These are phyloP conservation scores for Syncephalis fuscata DNA, from an alignment of 371 early-diverging fungal species.

Conservation along the genomic window DNA sequence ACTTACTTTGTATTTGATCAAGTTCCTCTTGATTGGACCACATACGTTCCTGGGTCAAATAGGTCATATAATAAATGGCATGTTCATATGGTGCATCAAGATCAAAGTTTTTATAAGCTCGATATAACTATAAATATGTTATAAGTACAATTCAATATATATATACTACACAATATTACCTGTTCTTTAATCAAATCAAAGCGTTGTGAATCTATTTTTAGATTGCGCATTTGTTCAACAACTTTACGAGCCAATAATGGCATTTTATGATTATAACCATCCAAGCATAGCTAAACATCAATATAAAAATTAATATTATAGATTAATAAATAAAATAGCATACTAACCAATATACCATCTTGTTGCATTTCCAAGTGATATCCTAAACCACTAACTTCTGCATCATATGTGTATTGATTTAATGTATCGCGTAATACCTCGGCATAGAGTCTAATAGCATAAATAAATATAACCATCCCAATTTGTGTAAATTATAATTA, in stretches of 20 bases:
- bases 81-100: conserved; percentile 61
- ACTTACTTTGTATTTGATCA: conserved; percentile 19
- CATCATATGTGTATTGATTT: conserved; percentile 74
- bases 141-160: background rate
- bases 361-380: conserved; percentile 47
- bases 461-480: too few species aligned
- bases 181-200: conserved; percentile 62
- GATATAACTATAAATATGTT: conserved; percentile 18
- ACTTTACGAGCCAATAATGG: conserved; percentile 49
- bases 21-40: conserved; percentile 76
- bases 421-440: conserved; percentile 65
- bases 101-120: conserved; percentile 51
- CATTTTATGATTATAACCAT: conserved; percentile 79
- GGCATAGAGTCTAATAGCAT: conserved; percentile 38
- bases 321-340: too few species aligned
- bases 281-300: conserved; percentile 25
- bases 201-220: conserved; percentile 40
- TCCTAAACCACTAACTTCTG: conserved; percentile 67
- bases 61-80: conserved; percentile 55
- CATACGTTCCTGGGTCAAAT: conserved; percentile 56
- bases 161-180: conserved; percentile 3
- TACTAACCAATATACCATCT: conserved; percentile 29
- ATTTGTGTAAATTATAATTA: too few species aligned
- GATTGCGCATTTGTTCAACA: conserved; percentile 40
- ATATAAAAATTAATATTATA: too few species aligned